Percentiles rank a stretch among this genome's conserved stretches.
Conservation (phyloP, 768 basidiomycete genomes). For the Phylloporus arenicola region DNA sequence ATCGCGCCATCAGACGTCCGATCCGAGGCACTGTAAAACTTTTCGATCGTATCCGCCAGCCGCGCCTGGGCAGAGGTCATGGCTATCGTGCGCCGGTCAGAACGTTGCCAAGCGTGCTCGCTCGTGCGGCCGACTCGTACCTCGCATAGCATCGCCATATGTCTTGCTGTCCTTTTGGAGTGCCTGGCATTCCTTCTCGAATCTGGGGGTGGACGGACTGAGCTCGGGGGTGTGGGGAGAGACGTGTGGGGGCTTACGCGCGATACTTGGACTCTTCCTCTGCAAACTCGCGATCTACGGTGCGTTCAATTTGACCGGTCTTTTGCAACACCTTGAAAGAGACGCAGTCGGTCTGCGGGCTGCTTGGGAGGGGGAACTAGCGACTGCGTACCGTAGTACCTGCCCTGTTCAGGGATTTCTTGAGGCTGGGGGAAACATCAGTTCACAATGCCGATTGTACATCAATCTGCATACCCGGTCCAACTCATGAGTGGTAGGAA, state of each 20-base stretch:
- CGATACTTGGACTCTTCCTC: conserved; percentile 90
- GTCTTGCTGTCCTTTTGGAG: conserved; percentile 94
- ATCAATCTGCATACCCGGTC: conserved; percentile 39
- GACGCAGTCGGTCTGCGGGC: conserved; percentile 3
- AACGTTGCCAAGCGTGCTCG: background rate
- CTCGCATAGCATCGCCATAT: conserved; percentile 91
- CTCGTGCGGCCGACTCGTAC: conserved; percentile 40
- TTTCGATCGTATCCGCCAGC: conserved; percentile 88
- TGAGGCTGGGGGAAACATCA: conserved; percentile 53
- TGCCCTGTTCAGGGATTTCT: conserved; percentile 88
- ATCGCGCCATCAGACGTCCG: conserved; percentile 86
- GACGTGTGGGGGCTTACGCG: conserved; percentile 48
- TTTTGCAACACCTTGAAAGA: conserved; percentile 80
- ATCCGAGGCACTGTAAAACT: conserved; percentile 87
- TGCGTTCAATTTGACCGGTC: conserved; percentile 96
- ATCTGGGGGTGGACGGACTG: conserved; percentile 41
- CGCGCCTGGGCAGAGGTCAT: conserved; percentile 93
- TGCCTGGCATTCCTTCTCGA: conserved; percentile 92
- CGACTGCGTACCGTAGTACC: conserved; percentile 70
- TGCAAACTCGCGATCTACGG: conserved; percentile 88
- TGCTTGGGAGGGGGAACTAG: conserved; percentile 4
- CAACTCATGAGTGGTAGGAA: conserved; percentile 41
- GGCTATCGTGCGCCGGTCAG: conserved; percentile 40
- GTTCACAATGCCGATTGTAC: background rate
- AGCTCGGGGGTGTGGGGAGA: background rate